A percentile compares a stretch with the other conserved stretches of the same genome.
phyloP scores from a whole-genome alignment of 768 basidiomycete genomes.

The Suillus hirtellus region DNA sequence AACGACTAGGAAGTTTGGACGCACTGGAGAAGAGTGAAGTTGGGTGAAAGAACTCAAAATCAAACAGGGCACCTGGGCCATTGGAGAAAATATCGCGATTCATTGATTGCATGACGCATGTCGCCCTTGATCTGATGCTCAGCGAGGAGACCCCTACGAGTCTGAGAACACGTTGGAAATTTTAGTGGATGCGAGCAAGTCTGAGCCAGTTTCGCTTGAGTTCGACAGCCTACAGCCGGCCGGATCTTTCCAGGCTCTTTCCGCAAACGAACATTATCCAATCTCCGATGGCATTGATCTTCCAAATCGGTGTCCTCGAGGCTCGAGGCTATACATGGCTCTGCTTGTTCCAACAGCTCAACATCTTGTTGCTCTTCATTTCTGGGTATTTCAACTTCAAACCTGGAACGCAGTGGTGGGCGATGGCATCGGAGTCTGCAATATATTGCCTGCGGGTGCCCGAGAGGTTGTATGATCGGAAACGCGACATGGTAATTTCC shows the following conservation, averaged over 20 bases:
- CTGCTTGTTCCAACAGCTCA: background rate
- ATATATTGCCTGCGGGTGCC: background rate
- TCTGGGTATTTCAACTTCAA: background rate
- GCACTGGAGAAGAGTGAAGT: background rate
- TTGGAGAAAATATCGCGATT: background rate
- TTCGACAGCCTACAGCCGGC: background rate
- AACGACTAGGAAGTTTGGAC: background rate
- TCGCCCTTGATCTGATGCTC: background rate
- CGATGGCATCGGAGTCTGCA: background rate
- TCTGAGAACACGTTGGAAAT: background rate
- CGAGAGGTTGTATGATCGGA: background rate
- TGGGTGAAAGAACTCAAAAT: background rate
- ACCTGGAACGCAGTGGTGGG: background rate
- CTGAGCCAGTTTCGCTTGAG: background rate
- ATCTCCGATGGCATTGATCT: background rate
- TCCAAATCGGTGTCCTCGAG: background rate
- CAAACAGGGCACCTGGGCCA: background rate
- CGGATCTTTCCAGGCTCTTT: constrained; percentile 1
- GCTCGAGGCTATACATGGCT: background rate
- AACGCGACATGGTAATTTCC: background rate
- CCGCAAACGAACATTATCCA: background rate
- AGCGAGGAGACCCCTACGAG: background rate
- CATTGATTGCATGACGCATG: no score
- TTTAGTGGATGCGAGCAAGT: background rate
- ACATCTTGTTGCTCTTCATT: background rate